Evolutionary conservation across 2,329 filamentous ascomycete species (phyloP), one percentile per base, ranked within the genome.

Genomic region (Raffaelea ambrosiae): DNA sequence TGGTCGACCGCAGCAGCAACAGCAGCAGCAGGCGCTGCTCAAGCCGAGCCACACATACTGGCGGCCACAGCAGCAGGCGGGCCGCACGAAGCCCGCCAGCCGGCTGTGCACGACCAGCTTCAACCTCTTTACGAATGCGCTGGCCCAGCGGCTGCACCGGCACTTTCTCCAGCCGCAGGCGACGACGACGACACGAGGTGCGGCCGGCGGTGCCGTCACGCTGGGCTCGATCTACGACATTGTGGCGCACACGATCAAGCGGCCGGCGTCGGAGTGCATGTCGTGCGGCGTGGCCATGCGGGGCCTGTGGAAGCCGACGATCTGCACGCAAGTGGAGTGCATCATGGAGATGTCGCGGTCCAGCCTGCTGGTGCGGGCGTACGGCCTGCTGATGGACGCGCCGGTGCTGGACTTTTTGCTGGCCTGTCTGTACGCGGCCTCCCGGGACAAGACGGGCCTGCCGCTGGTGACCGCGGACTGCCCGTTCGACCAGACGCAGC

Each of bases 391-490:
- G 21, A 40, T 48, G n/a, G 56, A 59, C 14, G 54, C 55, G 3
- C 46, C 50, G 1, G 53, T 54, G 3, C 49, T 59, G 14, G 56
- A 59, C 46, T 51, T 59, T 19, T 40, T 59, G 18, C 48, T 59
- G 9, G n/a, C 44, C 4, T 57, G 53, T 29, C 26, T 58, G 26
- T 54, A 53, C 20, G 44, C 55, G 4, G 53, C 54, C 1, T 51
- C 56, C 18, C 40, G 19, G 16, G 50, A 54, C 29, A 44, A 21
- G 2, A 38, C 47, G 2, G 43, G 23, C 4, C 35, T 54, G 18
- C 46, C 52, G 45, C 51, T 58, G 29, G 39, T 57, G 26, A 38
- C 42, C 14, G 38, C 47, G 5, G 49, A 50, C 40, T 54, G 52
- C 23, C 55, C 56, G 11, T 46, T 53, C 11, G 35, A 50, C 7